A percentile compares a stretch with the other conserved stretches of the same genome.
Evolutionary conservation across 208 protist species (phyloP).

Genomic region (Leptomonas seymouri): DNA sequence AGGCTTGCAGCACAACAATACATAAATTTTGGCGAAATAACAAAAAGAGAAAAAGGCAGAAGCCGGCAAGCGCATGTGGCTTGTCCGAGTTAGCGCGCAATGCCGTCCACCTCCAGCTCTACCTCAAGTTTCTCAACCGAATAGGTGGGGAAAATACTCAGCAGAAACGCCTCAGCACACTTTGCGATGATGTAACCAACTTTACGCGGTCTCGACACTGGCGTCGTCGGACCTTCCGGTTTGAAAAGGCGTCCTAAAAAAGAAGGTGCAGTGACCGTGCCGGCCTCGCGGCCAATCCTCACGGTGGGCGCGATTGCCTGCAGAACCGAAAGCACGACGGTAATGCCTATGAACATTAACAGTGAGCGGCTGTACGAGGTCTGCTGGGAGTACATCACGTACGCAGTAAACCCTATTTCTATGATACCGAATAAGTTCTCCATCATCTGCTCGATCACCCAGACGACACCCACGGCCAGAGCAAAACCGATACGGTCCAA

Average conservation of each 20-base stretch:
- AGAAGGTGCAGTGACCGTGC: constrained; percentile 10
- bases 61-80: too few relatives aligned
- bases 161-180: constrained; percentile 63
- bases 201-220: constrained; percentile 30
- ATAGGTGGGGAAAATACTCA: constrained; percentile 75
- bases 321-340: background rate
- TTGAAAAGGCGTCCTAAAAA: constrained; percentile 29
- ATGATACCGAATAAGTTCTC: background rate
- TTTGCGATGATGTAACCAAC: constrained; percentile 59
- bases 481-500: background rate
- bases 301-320: constrained; percentile 12
- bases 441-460: background rate
- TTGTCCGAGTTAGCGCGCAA: constrained; percentile 31
- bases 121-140: constrained; percentile 60
- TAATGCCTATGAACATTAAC: background rate
- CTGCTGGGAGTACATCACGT: constrained; percentile 15
- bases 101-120: constrained; percentile 67
- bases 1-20: too few relatives aligned
- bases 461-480: background rate
- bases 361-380: background rate
- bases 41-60: background rate
- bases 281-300: constrained; percentile 17
- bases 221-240: constrained; percentile 6
- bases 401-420: constrained; percentile 7
- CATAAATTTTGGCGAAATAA: background rate